Evolutionary conservation across 1,284 basidiomycete species (phyloP), one percentile per base, ranked within the genome.

Genomic region (Malassezia globosa): DNA sequence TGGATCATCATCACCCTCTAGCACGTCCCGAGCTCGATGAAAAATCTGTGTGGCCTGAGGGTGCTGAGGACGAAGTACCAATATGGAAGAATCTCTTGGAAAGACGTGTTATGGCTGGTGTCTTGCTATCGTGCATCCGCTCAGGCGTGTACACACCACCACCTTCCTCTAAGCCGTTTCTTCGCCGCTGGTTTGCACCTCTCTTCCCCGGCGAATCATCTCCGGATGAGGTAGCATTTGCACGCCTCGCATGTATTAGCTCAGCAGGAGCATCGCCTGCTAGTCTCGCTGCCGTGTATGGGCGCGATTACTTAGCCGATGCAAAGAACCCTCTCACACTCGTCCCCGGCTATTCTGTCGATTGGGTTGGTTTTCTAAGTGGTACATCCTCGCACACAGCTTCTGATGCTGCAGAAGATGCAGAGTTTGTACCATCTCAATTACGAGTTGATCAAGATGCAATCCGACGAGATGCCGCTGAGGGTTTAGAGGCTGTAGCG

Each of bases 1-100:
- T 60, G 14, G 63, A 66, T 42, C 61, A 61, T 22, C 48, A 58
- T 35, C 59, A 56, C 13, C 58, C 61, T 1, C 26, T 45, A 14
- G 49, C 35, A 25, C 52, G 55, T 6, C 49, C 54, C 0, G 63
- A 65, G 48, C 48, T 45, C 13, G 45, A 47, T 24, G 56, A 58
- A 22, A 60, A 59, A 34, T 11, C 25, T 0, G 23, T 22, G 21
- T 55, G 19, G 51, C 51, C 49, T 5, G 44, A 40, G 21, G 23
- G 10, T 1, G 36, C 16, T 2, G 33, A 23, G 18, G 33, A 33
- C 3, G 50, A 52, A 29, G 36, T 36, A 10, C 7, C 43, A 11
- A 33, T 41, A 7, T 52, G 50, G 50, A 37, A 29, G 11, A 47
- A 36, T 10, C 45, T 52, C 10, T 23, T 52, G 5, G 45, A 37